Percentiles rank a stretch among this genome's conserved stretches.
phyloP scores from a whole-genome alignment of 2,329 filamentous ascomycete species.

The Nothophoma quercina region DNA sequence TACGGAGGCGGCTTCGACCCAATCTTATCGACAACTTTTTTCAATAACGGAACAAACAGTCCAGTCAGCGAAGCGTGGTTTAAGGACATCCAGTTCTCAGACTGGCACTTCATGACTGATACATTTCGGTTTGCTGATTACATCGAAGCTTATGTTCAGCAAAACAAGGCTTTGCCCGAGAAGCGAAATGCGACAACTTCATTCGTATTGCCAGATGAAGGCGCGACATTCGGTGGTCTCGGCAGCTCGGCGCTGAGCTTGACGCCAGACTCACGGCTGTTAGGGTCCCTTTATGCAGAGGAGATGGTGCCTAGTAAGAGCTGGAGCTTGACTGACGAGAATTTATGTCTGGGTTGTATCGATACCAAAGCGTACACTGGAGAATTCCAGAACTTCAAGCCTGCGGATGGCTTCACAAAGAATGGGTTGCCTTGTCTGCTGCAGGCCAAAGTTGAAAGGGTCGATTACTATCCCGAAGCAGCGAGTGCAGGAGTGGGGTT shows the following conservation, averaged over 20 bases:
- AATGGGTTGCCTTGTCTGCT: constrained; percentile 23
- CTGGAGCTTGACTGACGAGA: constrained; percentile 22
- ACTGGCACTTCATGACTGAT: constrained; percentile 22
- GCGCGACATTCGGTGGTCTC: constrained; percentile 17
- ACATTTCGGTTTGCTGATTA: constrained; percentile 21
- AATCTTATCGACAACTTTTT: constrained; percentile 12
- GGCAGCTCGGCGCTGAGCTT: constrained; percentile 20
- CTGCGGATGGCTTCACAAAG: constrained; percentile 13
- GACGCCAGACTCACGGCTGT: constrained; percentile 20
- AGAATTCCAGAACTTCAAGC: constrained; percentile 19
- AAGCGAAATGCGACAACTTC: constrained; percentile 11
- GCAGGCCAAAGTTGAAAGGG: constrained; percentile 21
- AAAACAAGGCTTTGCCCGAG: constrained; percentile 9
- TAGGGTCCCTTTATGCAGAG: constrained; percentile 5
- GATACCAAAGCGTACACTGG: constrained; percentile 12
- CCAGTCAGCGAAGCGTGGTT: constrained; percentile 18
- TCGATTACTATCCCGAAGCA: constrained; percentile 19
- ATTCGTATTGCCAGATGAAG: constrained; percentile 21
- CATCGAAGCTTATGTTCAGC: constrained; percentile 12
- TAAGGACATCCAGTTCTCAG: neutral
- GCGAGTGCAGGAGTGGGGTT: constrained; percentile 21
- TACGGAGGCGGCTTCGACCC: constrained; percentile 26
- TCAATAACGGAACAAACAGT: constrained; percentile 18
- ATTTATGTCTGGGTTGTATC: constrained; percentile 26
- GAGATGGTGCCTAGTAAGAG: constrained; percentile 19